Percentiles rank a stretch among this genome's conserved stretches.
Evolutionary conservation across 805 yeast species (phyloP).

Genomic region (Metschnikowia santaceciliae): DNA sequence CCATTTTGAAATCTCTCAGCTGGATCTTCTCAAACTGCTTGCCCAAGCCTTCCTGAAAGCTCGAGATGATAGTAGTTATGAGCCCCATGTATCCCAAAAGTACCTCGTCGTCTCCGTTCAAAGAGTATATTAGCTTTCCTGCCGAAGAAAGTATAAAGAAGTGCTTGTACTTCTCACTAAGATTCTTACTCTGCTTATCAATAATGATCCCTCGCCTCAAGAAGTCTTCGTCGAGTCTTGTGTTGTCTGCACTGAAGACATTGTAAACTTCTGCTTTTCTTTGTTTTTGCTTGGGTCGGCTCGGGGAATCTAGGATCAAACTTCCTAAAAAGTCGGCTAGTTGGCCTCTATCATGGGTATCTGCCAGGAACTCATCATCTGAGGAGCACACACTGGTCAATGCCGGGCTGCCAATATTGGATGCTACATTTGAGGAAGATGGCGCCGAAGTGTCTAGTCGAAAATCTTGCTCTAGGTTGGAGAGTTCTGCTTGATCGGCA

Average conservation of each 20-base stretch:
- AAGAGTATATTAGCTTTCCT: slow-evolving; percentile 83
- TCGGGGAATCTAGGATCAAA: slow-evolving; percentile 5
- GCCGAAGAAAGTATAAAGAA: slow-evolving; percentile 77
- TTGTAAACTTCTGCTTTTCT: slow-evolving; percentile 1
- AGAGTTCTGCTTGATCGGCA: slow-evolving; percentile 12
- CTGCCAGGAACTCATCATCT: slow-evolving; percentile 6
- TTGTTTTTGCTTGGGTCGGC: neutral
- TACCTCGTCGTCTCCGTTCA: slow-evolving; percentile 67
- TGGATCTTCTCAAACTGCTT: slow-evolving; percentile 49
- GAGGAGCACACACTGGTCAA: slow-evolving; percentile 6
- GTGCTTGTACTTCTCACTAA: slow-evolving; percentile 51
- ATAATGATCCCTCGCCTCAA: slow-evolving; percentile 10
- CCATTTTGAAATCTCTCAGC: slow-evolving; percentile 48
- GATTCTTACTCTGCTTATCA: slow-evolving; percentile 18
- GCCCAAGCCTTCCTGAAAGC: slow-evolving; percentile 47
- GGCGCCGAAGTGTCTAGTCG: slow-evolving; percentile 3
- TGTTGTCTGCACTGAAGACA: slow-evolving; percentile 10
- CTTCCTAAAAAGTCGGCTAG: slow-evolving; percentile 7
- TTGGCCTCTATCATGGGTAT: slow-evolving; percentile 5
- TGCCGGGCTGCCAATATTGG: slow-evolving; percentile 6
- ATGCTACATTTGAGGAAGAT: neutral
- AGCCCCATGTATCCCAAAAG: slow-evolving; percentile 73
- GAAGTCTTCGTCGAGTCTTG: slow-evolving; percentile 9
- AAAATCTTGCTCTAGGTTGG: slow-evolving; percentile 4
- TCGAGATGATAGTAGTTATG: slow-evolving; percentile 72